Conservation (phyloP, 2,329 filamentous ascomycete species). For the Pleurostoma richardsiae region DNA sequence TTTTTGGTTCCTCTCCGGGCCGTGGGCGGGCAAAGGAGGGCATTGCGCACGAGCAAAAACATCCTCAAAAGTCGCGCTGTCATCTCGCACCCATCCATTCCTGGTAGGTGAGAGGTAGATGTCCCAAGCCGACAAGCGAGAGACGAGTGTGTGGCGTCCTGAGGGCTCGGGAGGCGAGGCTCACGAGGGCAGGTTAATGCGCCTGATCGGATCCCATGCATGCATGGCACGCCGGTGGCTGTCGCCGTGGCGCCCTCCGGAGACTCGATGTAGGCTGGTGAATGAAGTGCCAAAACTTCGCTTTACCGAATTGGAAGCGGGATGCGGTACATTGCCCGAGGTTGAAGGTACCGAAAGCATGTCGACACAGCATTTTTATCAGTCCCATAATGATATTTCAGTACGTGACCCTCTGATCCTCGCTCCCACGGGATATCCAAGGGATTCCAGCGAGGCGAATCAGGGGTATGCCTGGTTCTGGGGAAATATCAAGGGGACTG, state of each 20-base stretch:
- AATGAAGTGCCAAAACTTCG: background rate
- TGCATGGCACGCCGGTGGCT: slow-evolving; percentile 38
- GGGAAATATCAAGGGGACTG: slow-evolving; percentile 33
- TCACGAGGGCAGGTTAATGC: slow-evolving; percentile 48
- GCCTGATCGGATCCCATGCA: slow-evolving; percentile 47
- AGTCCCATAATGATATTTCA: slow-evolving; percentile 33
- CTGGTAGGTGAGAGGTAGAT: slow-evolving; percentile 35
- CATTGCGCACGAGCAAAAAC: slow-evolving; percentile 83
- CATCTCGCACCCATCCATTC: slow-evolving; percentile 43
- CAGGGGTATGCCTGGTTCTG: slow-evolving; percentile 11
- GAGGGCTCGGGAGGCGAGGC: slow-evolving; percentile 32
- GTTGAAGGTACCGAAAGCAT: slow-evolving; percentile 36
- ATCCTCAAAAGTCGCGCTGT: slow-evolving; percentile 86
- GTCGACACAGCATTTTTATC: slow-evolving; percentile 29
- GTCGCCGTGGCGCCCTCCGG: slow-evolving; percentile 33
- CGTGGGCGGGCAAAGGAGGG: slow-evolving; percentile 49
- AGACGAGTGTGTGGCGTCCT: slow-evolving; percentile 43
- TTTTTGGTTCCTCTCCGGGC: slow-evolving; percentile 84
- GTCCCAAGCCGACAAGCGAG: slow-evolving; percentile 19
- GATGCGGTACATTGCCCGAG: no score
- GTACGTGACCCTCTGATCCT: slow-evolving; percentile 36
- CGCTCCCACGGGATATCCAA: slow-evolving; percentile 26
- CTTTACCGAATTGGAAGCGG: no score
- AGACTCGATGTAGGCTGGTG: slow-evolving; percentile 23
- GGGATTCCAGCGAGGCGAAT: slow-evolving; percentile 40